Evolutionary conservation across 2,329 filamentous ascomycete genomes (phyloP), one percentile per base, ranked within the genome.

Genomic region (Clarireedia monteithiana): DNA sequence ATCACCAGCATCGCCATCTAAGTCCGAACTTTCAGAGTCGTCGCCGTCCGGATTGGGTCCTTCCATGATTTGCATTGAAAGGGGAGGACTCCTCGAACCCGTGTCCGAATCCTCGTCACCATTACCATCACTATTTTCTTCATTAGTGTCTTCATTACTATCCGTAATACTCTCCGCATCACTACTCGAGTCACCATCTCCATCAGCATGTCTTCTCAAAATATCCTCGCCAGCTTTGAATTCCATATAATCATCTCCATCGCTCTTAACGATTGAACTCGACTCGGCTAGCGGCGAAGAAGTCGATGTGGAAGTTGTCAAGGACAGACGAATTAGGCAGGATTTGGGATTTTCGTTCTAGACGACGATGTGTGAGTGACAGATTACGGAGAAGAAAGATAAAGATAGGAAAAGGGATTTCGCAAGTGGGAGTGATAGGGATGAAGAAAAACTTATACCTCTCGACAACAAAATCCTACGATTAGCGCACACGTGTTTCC

Each of bases 401-500:
- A 1, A 10, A 42, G 15, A n/a, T 6, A 40, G 1, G 27, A 14
- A 5, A 34, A 34, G 9, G 27, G 9, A 23, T 3, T 15, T 27
- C 17, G 15, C 14, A 23, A 6, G 2, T 3, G 4, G 24, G n/a
- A 26, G n/a, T 14, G 5, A 6, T 9, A 3, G 15, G 23, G 39
- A 34, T 23, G 14, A 12, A 30, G 4, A 36, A 14, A 15, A 24
- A 6, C 12, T 24, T 53, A 44, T 59, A 63, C 63, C 24, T 57
- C 38, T 6, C 60, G 58, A 50, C 63, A 64, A 27, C 62, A 64
- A 26, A 53, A 62, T 1, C 62, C 62, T 2, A 48, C 47, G 15
- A 63, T 52, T 2, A 60, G 56, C 9, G 62, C 62, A 30, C 60
- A 64, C 44, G 56, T 59, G 39, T 59, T 54, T 2, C 59, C 63